These are phyloP conservation scores for Chenopodium album DNA, from an alignment of 148 eudicot genomes.

Conservation along the genomic window DNA sequence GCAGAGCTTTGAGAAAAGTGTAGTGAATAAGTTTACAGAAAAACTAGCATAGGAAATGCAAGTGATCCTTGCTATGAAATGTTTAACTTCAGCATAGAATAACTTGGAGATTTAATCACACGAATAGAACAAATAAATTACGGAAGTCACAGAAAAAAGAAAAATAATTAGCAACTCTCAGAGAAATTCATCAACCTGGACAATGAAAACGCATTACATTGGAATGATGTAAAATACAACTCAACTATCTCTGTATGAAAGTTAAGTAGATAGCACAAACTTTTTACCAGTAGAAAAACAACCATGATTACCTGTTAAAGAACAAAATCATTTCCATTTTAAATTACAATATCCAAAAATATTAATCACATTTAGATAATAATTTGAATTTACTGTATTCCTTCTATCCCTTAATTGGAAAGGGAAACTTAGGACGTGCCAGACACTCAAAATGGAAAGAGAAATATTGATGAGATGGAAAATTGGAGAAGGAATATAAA, in stretches of 20 bases:
- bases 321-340: neutral
- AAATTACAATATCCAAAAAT: neutral
- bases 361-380: neutral
- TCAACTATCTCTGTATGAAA: neutral
- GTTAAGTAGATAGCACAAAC: neutral
- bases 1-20: neutral
- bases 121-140: neutral
- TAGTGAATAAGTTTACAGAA: neutral
- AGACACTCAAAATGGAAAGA: too few relatives aligned
- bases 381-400: too few relatives aligned
- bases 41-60: neutral
- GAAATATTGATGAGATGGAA: too few relatives aligned
- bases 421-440: too few relatives aligned
- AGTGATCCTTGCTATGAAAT: neutral
- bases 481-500: too few relatives aligned
- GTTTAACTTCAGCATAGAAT: neutral
- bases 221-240: neutral
- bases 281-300: neutral
- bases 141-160: neutral
- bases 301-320: neutral
- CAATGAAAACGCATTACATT: neutral
- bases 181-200: neutral
- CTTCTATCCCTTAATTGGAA: too few relatives aligned
- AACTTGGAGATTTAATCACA: neutral
- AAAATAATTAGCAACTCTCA: neutral